These are phyloP conservation scores for Magnaporthiopsis incrustans DNA, from an alignment of 2,329 filamentous ascomycete genomes.

Conservation along the genomic window DNA sequence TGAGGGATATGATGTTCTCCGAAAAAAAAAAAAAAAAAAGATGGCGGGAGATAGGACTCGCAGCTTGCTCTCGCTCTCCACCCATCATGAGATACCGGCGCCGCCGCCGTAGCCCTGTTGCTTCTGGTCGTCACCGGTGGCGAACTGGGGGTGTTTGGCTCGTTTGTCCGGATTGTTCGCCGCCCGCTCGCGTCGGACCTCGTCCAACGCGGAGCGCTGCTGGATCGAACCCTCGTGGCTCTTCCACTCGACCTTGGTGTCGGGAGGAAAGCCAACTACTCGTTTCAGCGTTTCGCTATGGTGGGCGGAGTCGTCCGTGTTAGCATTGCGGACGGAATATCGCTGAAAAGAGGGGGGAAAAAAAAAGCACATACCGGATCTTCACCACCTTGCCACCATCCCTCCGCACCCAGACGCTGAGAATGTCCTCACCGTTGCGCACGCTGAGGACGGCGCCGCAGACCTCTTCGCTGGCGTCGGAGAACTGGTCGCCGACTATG, in stretches of 20 bases:
- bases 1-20: not conserved
- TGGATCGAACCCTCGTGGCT: slow-evolving; percentile 94
- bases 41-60: too few relatives aligned
- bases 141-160: slow-evolving; percentile 21
- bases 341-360: not conserved
- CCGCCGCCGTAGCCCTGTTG: slow-evolving; percentile 8
- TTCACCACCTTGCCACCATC: slow-evolving; percentile 91
- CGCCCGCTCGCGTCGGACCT: slow-evolving; percentile 80
- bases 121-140: slow-evolving; percentile 22
- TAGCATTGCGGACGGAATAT: not conserved
- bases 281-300: slow-evolving; percentile 94
- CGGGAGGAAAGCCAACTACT: slow-evolving; percentile 73
- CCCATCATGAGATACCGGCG: not conserved
- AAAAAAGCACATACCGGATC: slow-evolving; percentile 61
- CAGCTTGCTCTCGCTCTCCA: not conserved
- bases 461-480: slow-evolving; percentile 85
- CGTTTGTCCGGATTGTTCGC: slow-evolving; percentile 34
- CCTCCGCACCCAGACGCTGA: slow-evolving; percentile 96
- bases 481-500: slow-evolving; percentile 89
- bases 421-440: slow-evolving; percentile 88
- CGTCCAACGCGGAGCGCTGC: slow-evolving; percentile 82
- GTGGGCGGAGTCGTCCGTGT: too few relatives aligned
- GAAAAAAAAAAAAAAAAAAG: not conserved
- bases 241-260: slow-evolving; percentile 91
- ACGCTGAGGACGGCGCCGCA: slow-evolving; percentile 93